Conservation (phyloP, 345 rosid genomes). For the Hevea brasiliensis region DNA sequence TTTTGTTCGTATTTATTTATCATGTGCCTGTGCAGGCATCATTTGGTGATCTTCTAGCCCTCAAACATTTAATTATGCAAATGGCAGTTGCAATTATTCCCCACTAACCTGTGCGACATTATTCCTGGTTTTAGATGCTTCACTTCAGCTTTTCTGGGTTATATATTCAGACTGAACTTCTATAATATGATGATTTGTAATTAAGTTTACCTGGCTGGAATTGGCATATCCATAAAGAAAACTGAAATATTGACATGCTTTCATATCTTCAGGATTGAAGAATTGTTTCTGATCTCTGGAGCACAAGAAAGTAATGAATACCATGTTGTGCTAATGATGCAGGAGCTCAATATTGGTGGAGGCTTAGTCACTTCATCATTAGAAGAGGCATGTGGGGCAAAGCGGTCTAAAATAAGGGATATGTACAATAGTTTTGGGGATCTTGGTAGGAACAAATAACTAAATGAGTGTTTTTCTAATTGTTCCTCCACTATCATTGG, state of each 20-base stretch:
- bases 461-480: slow-evolving; percentile 6
- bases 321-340: slow-evolving; percentile 26
- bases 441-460: slow-evolving; percentile 67
- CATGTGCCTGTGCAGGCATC: background rate
- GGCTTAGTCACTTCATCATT: slow-evolving; percentile 73
- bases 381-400: slow-evolving; percentile 88
- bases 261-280: slow-evolving; percentile 9
- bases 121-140: background rate
- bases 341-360: slow-evolving; percentile 89
- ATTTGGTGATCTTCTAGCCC: background rate
- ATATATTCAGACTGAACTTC: slow-evolving; percentile 10
- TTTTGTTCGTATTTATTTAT: background rate
- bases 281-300: background rate
- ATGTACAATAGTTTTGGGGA: slow-evolving; percentile 79
- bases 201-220: slow-evolving; percentile 3
- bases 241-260: slow-evolving; percentile 7
- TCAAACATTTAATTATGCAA: background rate
- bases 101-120: slow-evolving; percentile 2
- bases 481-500: background rate
- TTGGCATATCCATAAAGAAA: background rate
- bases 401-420: slow-evolving; percentile 62
- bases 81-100: background rate
- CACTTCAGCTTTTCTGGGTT: background rate
- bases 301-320: background rate
- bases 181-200: background rate